phyloP scores from a whole-genome alignment of 176 grass and related monocot species.

The Oryza rufipogon region DNA sequence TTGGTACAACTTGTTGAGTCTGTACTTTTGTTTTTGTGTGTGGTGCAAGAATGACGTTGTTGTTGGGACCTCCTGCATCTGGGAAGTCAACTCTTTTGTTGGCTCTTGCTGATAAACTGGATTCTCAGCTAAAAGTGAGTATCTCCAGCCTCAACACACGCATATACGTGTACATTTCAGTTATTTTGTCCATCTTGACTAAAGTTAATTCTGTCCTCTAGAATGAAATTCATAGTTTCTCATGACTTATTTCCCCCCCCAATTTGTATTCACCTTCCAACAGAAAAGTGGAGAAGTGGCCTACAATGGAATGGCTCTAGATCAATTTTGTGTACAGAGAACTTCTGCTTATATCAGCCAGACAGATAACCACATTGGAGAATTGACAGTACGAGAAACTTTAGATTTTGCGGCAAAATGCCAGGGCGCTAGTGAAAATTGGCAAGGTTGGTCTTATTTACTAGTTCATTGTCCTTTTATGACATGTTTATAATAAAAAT shows the following conservation, averaged over 20 bases:
- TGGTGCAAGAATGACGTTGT: slow-evolving; percentile 68
- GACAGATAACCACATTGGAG: slow-evolving; percentile 72
- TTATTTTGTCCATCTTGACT: background rate
- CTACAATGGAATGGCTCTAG: slow-evolving; percentile 57
- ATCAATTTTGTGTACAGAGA: slow-evolving; percentile 72
- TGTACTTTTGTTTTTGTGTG: background rate
- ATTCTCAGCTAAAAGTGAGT: slow-evolving; percentile 65
- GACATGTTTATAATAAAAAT: background rate
- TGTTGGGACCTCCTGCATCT: slow-evolving; percentile 74
- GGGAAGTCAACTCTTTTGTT: slow-evolving; percentile 70
- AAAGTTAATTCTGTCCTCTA: background rate
- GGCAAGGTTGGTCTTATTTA: slow-evolving; percentile 50
- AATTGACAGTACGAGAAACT: slow-evolving; percentile 76
- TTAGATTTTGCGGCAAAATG: slow-evolving; percentile 78
- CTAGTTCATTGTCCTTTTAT: background rate
- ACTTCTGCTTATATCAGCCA: slow-evolving; percentile 86
- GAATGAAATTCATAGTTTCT: background rate
- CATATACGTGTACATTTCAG: background rate
- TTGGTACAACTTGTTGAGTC: background rate
- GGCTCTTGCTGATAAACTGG: slow-evolving; percentile 70
- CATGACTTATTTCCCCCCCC: background rate
- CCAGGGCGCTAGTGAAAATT: slow-evolving; percentile 66
- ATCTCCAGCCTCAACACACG: background rate
- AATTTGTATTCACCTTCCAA: background rate
- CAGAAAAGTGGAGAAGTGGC: slow-evolving; percentile 65